Base-by-base conservation (phyloP, 371 early-diverging fungal genomes). In the Lichtheimia ornata region DNA sequence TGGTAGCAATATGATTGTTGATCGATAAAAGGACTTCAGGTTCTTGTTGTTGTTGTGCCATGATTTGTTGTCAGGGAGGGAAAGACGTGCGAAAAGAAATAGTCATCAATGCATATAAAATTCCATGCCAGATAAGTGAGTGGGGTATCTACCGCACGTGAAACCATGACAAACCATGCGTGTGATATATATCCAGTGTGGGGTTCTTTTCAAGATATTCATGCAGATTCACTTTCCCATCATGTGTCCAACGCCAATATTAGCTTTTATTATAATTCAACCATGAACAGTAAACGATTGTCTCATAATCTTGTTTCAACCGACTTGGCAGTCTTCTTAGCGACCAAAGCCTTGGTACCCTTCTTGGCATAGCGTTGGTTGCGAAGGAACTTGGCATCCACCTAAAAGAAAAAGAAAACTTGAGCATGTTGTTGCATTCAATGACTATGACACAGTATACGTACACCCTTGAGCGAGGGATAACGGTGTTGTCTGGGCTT, bases 311-410 rank as follows among this genome's bases (percentile, higher is more conserved):
- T 35, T 35, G 35, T 35, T 35, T 35, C 4, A 35, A 11, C 35
- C 6, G 28, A 28, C 35, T 67, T 68, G 62, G 66, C 50, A 71
- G 69, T 75, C 63, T 65, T 59, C 56, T 55, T 57, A 67, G 72
- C 85, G 72, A 66, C 85, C 65, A 71, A 74, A 71, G 66, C 62
- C 66, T 67, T 68, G 61, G 78, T 78, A 67, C 81, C 96, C 80
- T 88, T 88, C 90, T 91, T 93, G 75, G 97, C 98, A 81, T 88
- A 95, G 71, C 97, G 93, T 86, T 96, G 97, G 94, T 98, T 98
- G 76, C 97, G 94, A 76, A 94, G 75, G 92, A 97, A 97, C 91
- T 97, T 97, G 85, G 96, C 91, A 87, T 94, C 94, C 62, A 95
- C 85, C 87, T 86, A 71, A 53, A 35, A 1, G 11, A 11, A 61